Conservation (phyloP, 768 basidiomycete species). For the Phanerochaete sordida region DNA sequence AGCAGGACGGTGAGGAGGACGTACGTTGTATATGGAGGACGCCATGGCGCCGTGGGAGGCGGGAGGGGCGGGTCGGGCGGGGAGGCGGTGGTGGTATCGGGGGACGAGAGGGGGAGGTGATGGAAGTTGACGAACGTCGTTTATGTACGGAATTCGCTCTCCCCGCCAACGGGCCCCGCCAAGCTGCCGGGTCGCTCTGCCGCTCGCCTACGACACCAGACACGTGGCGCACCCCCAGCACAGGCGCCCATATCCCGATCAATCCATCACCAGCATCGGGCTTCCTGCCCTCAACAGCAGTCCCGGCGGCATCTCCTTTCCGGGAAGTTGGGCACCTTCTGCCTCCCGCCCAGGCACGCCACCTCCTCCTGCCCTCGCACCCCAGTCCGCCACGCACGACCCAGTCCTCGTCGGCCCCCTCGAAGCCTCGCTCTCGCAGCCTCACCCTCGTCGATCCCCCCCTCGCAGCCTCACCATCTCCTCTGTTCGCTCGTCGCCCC, state of each 20-base stretch:
- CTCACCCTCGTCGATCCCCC: too few relatives aligned
- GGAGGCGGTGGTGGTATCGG: neutral
- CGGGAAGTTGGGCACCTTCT: neutral
- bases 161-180: conserved; percentile 5
- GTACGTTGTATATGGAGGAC: conserved; percentile 28
- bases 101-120: conserved; percentile 4
- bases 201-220: conserved; percentile 14
- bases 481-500: neutral
- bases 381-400: too few relatives aligned
- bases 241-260: conserved; percentile 13
- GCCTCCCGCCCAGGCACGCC: neutral
- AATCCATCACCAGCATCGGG: conserved; percentile 8
- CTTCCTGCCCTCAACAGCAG: conserved; percentile 9
- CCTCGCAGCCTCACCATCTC: neutral
- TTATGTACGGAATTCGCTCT: conserved; percentile 10
- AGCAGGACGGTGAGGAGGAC: conserved; percentile 6
- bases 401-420: too few relatives aligned
- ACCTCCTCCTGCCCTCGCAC: neutral
- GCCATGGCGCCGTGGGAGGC: conserved; percentile 19
- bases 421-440: too few relatives aligned
- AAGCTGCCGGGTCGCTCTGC: neutral
- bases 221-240: conserved; percentile 8
- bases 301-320: conserved; percentile 20
- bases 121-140: conserved; percentile 2
- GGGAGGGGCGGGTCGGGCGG: conserved; percentile 9